These are phyloP conservation scores for Naganishia sp. DNA, from an alignment of 1,284 basidiomycete genomes.

Conservation along the genomic window DNA sequence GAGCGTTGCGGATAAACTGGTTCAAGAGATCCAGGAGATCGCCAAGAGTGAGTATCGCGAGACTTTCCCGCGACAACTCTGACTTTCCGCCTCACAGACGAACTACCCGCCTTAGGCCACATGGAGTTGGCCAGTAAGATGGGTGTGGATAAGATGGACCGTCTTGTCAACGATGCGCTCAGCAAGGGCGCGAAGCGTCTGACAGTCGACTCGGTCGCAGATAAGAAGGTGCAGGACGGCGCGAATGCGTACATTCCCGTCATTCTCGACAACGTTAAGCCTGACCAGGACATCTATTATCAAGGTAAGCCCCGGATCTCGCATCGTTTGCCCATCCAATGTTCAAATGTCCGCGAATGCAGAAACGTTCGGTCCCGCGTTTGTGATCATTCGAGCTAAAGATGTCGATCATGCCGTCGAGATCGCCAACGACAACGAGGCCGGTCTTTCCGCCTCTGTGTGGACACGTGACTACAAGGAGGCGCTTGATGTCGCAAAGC, in stretches of 20 bases:
- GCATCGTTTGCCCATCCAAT: background rate
- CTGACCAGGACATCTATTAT: conserved; percentile 27
- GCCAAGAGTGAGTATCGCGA: conserved; percentile 18
- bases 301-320: conserved; percentile 4
- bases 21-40: conserved; percentile 28
- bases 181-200: conserved; percentile 26
- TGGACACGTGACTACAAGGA: conserved; percentile 61
- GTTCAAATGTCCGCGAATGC: background rate
- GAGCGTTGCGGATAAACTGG: conserved; percentile 24
- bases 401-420: conserved; percentile 36
- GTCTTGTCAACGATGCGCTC: conserved; percentile 40
- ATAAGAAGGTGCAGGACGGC: conserved; percentile 21
- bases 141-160: conserved; percentile 36
- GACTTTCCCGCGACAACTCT: background rate
- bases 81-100: conserved; percentile 7
- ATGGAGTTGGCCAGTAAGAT: conserved; percentile 40
- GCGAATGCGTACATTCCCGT: conserved; percentile 35
- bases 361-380: conserved; percentile 46
- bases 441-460: conserved; percentile 60
- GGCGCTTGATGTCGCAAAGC: conserved; percentile 59
- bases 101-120: conserved; percentile 23
- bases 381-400: conserved; percentile 38
- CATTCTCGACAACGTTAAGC: conserved; percentile 37
- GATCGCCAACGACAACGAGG: conserved; percentile 59
- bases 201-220: conserved; percentile 22